A percentile compares a stretch with the other conserved stretches of the same genome.
phyloP scores from a whole-genome alignment of 768 basidiomycete genomes.

The Kwoniella sp. region DNA sequence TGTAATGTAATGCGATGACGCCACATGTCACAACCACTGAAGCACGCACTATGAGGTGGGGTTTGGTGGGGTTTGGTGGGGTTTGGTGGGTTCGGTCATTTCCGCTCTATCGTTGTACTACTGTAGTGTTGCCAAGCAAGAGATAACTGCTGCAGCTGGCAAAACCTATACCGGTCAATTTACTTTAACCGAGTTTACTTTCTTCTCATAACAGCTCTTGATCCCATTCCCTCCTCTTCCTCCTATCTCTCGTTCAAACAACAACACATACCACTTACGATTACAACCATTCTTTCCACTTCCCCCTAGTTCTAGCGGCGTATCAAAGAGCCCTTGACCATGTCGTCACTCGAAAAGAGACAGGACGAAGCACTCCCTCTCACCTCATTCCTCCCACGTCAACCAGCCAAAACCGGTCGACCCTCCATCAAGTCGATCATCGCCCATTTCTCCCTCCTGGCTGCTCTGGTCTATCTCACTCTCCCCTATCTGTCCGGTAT shows the following conservation, averaged over 20 bases:
- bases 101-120: not conserved
- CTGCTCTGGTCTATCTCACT: not conserved
- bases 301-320: not conserved
- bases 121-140: not conserved
- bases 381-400: not conserved
- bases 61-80: no score
- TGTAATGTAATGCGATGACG: not conserved
- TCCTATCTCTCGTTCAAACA: not conserved
- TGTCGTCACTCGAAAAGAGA: not conserved
- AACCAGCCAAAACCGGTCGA: not conserved
- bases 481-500: not conserved
- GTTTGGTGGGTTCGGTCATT: not conserved
- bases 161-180: not conserved
- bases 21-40: not conserved
- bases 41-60: no score
- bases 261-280: no score
- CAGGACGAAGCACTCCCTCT: not conserved
- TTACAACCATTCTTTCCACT: not conserved
- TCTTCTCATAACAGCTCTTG: no score
- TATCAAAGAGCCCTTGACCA: not conserved
- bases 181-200: not conserved
- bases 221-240: not conserved
- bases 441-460: not conserved
- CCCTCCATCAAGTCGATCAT: not conserved
- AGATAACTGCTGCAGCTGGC: no score